phyloP scores from a whole-genome alignment of 2,329 filamentous ascomycete species.

The Penicillium frequentans region DNA sequence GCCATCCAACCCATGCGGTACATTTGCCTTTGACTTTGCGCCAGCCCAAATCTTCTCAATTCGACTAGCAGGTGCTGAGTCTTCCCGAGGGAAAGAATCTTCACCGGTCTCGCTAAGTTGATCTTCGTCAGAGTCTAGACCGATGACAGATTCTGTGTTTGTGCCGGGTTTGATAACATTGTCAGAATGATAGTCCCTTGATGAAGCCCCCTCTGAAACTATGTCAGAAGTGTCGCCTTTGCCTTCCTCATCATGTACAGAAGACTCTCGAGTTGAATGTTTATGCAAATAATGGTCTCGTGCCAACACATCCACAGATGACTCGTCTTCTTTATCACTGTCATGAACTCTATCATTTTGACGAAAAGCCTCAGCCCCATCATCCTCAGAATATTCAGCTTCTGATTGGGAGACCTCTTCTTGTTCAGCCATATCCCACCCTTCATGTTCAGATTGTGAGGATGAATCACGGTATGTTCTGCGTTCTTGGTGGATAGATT shows the following conservation, averaged over 20 bases:
- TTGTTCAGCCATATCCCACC: neutral
- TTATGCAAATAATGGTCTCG: slow-evolving; percentile 7
- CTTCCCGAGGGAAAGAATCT: neutral
- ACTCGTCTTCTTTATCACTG: slow-evolving; percentile 20
- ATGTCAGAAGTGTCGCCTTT: neutral
- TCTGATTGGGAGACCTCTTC: slow-evolving; percentile 2
- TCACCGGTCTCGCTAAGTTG: neutral
- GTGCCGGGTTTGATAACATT: neutral
- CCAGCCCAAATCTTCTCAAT: slow-evolving; percentile 1
- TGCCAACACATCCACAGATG: slow-evolving; percentile 11
- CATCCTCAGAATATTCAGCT: neutral
- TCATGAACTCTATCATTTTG: slow-evolving; percentile 14
- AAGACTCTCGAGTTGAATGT: neutral
- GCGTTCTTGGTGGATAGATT: neutral
- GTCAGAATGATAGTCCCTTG: neutral
- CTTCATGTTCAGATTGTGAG: neutral
- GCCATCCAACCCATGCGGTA: neutral
- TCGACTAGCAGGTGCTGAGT: neutral
- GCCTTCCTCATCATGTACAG: neutral
- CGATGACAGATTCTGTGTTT: neutral
- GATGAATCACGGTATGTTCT: neutral
- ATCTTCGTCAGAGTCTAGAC: neutral
- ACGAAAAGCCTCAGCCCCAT: neutral
- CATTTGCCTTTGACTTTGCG: neutral
- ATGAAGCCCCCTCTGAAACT: neutral